Percentiles rank a stretch among this genome's conserved stretches.
Evolutionary conservation across 163 green algal species (phyloP).

Genomic region (Scenedesmus sp.): DNA sequence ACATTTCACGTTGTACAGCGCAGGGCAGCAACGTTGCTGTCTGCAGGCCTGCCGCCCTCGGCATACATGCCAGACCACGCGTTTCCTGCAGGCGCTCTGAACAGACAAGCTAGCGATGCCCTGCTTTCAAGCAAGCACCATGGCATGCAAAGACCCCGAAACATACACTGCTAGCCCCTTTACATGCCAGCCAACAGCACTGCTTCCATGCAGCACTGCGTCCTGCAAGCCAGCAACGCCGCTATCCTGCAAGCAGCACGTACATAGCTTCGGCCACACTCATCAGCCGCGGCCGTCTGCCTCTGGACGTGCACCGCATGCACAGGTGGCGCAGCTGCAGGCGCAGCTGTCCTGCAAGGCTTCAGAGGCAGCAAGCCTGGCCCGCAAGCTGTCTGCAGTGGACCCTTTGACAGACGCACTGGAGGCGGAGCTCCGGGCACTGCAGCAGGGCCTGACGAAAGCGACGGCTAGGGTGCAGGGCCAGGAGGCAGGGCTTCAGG

Average conservation of each 20-base stretch:
- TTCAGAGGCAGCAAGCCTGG: background rate
- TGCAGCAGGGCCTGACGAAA: background rate
- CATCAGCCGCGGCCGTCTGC: no score
- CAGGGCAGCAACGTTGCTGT: no score
- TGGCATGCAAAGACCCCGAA: no score
- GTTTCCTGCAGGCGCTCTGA: background rate
- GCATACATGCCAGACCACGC: no score
- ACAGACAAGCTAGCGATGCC: no score
- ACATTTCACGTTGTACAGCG: no score
- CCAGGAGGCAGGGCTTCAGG: conserved; percentile 25
- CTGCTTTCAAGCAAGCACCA: background rate
- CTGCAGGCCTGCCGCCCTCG: no score
- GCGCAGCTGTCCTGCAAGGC: conserved; percentile 16
- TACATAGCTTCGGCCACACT: no score
- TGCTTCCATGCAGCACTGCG: background rate
- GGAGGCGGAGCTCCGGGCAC: conserved; percentile 7
- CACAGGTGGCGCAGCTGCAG: conserved; percentile 20
- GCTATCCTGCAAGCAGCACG: no score
- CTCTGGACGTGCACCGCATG: no score
- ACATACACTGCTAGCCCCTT: background rate
- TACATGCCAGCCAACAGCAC: no score
- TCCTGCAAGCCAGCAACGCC: no score
- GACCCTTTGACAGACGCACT: conserved; percentile 24
- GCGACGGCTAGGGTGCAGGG: background rate
- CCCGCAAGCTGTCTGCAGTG: conserved; percentile 13